phyloP scores from a whole-genome alignment of 495 filamentous ascomycete species.

The Astrothelium subdiscretum region DNA sequence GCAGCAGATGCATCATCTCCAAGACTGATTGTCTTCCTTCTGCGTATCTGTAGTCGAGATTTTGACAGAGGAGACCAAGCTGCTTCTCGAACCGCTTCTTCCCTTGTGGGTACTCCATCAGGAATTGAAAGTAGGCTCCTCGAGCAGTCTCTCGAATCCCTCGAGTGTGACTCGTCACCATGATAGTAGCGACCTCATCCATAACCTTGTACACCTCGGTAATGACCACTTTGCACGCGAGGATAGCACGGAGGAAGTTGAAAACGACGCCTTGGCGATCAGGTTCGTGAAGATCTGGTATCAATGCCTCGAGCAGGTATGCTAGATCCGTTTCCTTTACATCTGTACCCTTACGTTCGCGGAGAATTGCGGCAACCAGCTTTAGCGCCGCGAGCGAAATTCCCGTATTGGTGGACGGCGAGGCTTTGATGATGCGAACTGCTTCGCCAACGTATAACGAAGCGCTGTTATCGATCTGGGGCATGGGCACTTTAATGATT shows the following conservation, averaged over 20 bases:
- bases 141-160: slow-evolving; percentile 76
- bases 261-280: slow-evolving; percentile 84
- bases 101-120: slow-evolving; percentile 88
- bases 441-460: slow-evolving; percentile 72
- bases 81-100: slow-evolving; percentile 81
- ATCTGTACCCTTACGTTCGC: slow-evolving; percentile 60
- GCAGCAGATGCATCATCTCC: slow-evolving; percentile 72
- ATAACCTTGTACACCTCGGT: slow-evolving; percentile 82
- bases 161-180: slow-evolving; percentile 90
- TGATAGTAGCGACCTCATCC: slow-evolving; percentile 78
- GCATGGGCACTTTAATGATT: slow-evolving; percentile 72
- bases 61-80: slow-evolving; percentile 74
- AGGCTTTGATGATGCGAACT: slow-evolving; percentile 65
- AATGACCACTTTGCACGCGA: slow-evolving; percentile 74
- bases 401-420: slow-evolving; percentile 66
- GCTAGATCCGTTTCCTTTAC: slow-evolving; percentile 75
- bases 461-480: slow-evolving; percentile 53
- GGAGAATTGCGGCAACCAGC: slow-evolving; percentile 69
- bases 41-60: slow-evolving; percentile 78
- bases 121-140: slow-evolving; percentile 83
- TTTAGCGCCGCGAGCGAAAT: slow-evolving; percentile 78
- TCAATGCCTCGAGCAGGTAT: slow-evolving; percentile 69
- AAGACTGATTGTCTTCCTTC: slow-evolving; percentile 83
- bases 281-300: slow-evolving; percentile 84
- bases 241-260: slow-evolving; percentile 78